These are phyloP conservation scores for Vaccinium myrtillus DNA, from an alignment of 148 eudicot genomes.

Conservation along the genomic window DNA sequence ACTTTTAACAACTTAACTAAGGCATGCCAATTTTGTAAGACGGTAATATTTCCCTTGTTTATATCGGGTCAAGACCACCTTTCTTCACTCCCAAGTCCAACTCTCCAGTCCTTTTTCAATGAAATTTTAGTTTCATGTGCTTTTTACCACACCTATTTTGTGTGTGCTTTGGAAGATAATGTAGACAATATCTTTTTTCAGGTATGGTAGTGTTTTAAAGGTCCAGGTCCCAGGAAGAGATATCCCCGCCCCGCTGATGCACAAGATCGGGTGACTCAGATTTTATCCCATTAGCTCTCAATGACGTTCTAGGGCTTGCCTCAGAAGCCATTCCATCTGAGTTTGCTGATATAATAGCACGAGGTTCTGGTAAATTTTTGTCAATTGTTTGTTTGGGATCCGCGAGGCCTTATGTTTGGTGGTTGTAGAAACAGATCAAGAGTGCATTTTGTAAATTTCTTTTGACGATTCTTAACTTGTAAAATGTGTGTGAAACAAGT, in stretches of 20 bases:
- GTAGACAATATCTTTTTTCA: constrained; percentile 18
- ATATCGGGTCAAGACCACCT: neutral
- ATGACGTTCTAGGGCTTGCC: neutral
- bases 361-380: constrained; percentile 7
- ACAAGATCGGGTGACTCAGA: constrained; percentile 55
- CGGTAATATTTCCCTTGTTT: neutral
- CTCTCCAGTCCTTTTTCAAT: neutral
- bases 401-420: constrained; percentile 7
- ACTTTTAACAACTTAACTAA: neutral
- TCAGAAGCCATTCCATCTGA: neutral
- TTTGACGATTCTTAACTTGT: constrained; percentile 10
- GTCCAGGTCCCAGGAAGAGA: constrained; percentile 92
- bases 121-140: neutral
- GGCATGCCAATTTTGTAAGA: neutral
- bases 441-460: constrained; percentile 24
- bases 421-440: constrained; percentile 19
- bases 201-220: constrained; percentile 74
- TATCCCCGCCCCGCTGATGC: constrained; percentile 83
- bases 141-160: neutral
- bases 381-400: neutral
- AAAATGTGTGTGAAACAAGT: constrained; percentile 15
- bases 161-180: neutral
- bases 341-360: neutral
- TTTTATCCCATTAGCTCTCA: constrained; percentile 42
- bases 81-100: neutral